Conservation (phyloP, 2,329 filamentous ascomycete species). For the Trichoderma guizhouense region DNA sequence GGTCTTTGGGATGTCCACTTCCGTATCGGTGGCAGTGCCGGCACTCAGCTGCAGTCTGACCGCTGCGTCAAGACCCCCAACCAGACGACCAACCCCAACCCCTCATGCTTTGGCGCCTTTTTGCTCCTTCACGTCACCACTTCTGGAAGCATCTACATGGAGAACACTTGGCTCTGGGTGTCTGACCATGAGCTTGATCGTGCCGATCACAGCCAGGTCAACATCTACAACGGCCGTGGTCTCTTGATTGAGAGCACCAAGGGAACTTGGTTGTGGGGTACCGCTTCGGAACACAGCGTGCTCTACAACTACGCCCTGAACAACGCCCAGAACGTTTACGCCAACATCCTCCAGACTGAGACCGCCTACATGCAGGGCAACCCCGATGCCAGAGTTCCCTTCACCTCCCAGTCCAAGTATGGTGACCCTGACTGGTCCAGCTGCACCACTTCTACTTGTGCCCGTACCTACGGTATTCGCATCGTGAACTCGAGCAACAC, state of each 20-base stretch:
- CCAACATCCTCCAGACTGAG: conserved; percentile 83
- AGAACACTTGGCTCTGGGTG: conserved; percentile 90
- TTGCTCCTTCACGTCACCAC: conserved; percentile 63
- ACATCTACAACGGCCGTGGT: conserved; percentile 85
- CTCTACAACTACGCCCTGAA: conserved; percentile 83
- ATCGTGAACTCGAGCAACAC: conserved; percentile 64
- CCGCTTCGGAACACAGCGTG: conserved; percentile 63
- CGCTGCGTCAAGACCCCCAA: conserved; percentile 75
- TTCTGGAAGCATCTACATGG: conserved; percentile 69
- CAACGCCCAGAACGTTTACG: conserved; percentile 74
- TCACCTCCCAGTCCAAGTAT: conserved; percentile 54
- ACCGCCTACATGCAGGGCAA: conserved; percentile 87
- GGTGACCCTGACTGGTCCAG: conserved; percentile 66
- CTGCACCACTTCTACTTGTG: conserved; percentile 56
- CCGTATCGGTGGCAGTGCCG: conserved; percentile 82
- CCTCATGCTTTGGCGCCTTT: conserved; percentile 71
- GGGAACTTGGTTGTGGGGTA: conserved; percentile 79
- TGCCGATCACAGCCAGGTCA: conserved; percentile 69
- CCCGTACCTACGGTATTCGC: conserved; percentile 75
- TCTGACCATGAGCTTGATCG: conserved; percentile 87
- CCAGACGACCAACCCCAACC: conserved; percentile 56
- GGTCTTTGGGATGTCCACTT: conserved; percentile 97
- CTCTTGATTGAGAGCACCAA: conserved; percentile 71
- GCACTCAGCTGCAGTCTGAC: conserved; percentile 76
- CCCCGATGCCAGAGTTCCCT: conserved; percentile 67